Conservation (phyloP, 805 yeast genomes). For the Limtongia smithiae region DNA sequence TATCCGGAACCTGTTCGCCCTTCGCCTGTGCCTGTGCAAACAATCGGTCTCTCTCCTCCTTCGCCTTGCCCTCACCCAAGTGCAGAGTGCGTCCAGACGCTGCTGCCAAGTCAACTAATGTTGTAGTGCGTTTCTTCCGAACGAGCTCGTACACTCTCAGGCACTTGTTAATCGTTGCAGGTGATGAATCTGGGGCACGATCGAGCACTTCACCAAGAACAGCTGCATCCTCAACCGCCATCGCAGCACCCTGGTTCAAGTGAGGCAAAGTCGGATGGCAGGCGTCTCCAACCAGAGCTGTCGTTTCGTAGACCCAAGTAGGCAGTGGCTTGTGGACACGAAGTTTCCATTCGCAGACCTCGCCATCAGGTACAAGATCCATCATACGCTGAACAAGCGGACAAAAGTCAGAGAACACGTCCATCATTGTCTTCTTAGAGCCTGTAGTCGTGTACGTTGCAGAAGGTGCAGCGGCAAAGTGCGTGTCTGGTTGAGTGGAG, state of each 20-base stretch:
- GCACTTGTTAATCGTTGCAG: not conserved
- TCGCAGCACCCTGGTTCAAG: slow-evolving; percentile 35
- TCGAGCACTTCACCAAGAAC: slow-evolving; percentile 1
- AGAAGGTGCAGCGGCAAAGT: slow-evolving; percentile 1
- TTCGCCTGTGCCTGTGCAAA: not conserved
- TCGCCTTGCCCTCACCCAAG: not conserved
- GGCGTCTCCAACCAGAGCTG: slow-evolving; percentile 40
- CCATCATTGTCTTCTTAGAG: not conserved
- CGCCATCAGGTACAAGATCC: not conserved
- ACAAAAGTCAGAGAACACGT: slow-evolving; percentile 1
- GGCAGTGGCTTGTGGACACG: slow-evolving; percentile 31
- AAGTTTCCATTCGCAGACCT: slow-evolving; percentile 32
- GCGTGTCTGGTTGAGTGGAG: slow-evolving; percentile 3
- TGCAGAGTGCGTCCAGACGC: not conserved
- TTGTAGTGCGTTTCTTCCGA: slow-evolving; percentile 6
- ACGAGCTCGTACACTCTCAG: slow-evolving; percentile 3
- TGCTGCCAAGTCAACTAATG: not conserved
- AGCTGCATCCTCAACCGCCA: slow-evolving; percentile 36
- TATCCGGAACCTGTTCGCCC: not conserved
- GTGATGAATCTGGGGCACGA: not conserved
- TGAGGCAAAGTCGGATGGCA: slow-evolving; percentile 40
- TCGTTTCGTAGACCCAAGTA: slow-evolving; percentile 33
- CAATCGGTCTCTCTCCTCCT: not conserved
- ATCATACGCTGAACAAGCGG: not conserved
- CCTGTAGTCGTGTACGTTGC: slow-evolving; percentile 1